phyloP scores from a whole-genome alignment of 176 grass and related monocot species.

The Carex scoparia region DNA sequence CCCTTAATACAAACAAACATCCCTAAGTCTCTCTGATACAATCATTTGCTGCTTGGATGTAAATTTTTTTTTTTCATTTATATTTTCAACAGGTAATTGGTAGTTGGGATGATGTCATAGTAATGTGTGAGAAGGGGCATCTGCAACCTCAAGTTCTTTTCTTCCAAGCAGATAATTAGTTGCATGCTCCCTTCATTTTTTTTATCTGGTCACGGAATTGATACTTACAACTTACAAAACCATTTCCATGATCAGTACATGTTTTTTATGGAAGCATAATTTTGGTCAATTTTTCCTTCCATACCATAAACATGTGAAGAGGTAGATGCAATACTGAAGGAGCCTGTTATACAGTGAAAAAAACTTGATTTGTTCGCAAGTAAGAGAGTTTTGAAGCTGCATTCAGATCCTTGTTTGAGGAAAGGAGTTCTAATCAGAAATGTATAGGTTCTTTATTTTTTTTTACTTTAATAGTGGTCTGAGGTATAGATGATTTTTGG shows the following conservation, averaged over 20 bases:
- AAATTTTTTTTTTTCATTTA: not conserved
- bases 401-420: not conserved
- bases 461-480: conserved; percentile 8
- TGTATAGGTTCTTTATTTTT: conserved; percentile 28
- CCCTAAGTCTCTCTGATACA: not conserved
- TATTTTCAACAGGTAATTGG: conserved; percentile 62
- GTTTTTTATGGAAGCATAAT: conserved; percentile 15
- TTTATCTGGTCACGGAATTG: not conserved
- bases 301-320: conserved; percentile 23
- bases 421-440: conserved; percentile 19
- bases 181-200: conserved; percentile 13
- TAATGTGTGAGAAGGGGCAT: conserved; percentile 89
- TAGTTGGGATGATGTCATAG: conserved; percentile 77
- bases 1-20: not conserved
- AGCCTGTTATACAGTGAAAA: not conserved
- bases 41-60: conserved; percentile 15
- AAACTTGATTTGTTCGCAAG: not conserved
- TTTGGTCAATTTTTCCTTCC: conserved; percentile 1
- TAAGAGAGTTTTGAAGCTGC: conserved; percentile 14
- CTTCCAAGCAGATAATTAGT: conserved; percentile 75
- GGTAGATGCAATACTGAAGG: conserved; percentile 10
- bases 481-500: conserved; percentile 23
- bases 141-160: conserved; percentile 99
- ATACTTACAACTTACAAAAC: not conserved
- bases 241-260: not conserved